A percentile compares a stretch with the other conserved stretches of the same genome.
phyloP scores from a whole-genome alignment of 108 stramenopile genomes.

The Pseudonitzschia delicatissima region DNA sequence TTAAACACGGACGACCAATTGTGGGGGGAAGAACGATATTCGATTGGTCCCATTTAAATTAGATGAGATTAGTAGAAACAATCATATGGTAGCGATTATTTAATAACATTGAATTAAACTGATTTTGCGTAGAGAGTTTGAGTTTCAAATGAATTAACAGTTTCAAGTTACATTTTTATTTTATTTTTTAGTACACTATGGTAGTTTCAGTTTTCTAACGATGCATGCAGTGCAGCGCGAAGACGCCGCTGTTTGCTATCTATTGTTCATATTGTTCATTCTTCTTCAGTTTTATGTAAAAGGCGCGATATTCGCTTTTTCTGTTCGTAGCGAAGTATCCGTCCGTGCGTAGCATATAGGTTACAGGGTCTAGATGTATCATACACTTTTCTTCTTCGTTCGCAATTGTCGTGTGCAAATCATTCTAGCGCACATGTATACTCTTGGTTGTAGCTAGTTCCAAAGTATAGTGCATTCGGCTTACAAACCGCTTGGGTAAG shows the following conservation, averaged over 20 bases:
- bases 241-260: conserved; percentile 6
- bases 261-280: conserved; percentile 18
- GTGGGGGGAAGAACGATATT: conserved; percentile 67
- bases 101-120: no score
- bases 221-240: conserved; percentile 16
- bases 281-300: not conserved
- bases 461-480: conserved; percentile 1
- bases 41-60: conserved; percentile 48
- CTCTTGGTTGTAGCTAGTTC: not conserved
- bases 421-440: not conserved
- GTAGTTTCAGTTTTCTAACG: conserved; percentile 30
- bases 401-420: not conserved
- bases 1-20: conserved; percentile 72
- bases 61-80: not conserved
- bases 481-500: conserved; percentile 32
- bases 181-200: conserved; percentile 31
- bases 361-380: conserved; percentile 10
- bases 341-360: conserved; percentile 5
- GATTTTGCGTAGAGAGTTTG: no score
- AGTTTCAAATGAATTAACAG: no score
- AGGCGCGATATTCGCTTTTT: not conserved
- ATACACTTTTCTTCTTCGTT: not conserved
- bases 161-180: conserved; percentile 18
- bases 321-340: not conserved
- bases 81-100: not conserved